Conservation (phyloP, 345 rosid species). For the Kernera saxatilis region DNA sequence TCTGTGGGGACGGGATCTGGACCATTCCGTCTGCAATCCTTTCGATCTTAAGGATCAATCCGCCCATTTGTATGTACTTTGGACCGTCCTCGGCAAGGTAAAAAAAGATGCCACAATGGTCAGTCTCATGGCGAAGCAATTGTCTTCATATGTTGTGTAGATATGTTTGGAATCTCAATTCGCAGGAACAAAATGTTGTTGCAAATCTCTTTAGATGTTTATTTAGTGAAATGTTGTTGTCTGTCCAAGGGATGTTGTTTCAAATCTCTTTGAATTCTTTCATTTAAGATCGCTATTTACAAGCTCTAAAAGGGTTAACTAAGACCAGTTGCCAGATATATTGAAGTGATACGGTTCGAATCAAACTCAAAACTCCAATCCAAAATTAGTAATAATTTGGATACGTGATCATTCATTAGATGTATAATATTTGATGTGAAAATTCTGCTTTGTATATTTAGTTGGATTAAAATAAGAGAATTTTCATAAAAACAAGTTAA, state of each 20-base stretch:
- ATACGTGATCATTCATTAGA: no score
- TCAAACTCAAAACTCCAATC: background rate
- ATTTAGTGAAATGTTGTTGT: background rate
- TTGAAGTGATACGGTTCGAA: background rate
- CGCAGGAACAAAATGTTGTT: conserved; percentile 1
- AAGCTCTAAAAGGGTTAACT: background rate
- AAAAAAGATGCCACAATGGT: conserved; percentile 13
- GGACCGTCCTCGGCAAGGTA: conserved; percentile 53
- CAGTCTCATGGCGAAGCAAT: background rate
- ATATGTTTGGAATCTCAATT: background rate
- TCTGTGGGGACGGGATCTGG: conserved; percentile 94
- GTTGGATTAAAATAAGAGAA: background rate
- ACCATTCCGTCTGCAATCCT: conserved; percentile 86
- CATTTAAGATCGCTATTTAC: background rate
- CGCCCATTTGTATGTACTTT: conserved; percentile 92
- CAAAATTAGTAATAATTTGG: no score
- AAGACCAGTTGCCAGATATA: background rate
- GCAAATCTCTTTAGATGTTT: conserved; percentile 8
- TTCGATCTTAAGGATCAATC: conserved; percentile 75
- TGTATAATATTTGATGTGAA: background rate
- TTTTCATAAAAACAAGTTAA: background rate
- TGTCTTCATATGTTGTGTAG: conserved; percentile 14
- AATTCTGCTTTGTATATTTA: background rate
- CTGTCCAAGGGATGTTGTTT: background rate
- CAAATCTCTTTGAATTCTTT: conserved; percentile 1